Conservation (phyloP, 805 yeast genomes). For the Candida lessepsii region DNA sequence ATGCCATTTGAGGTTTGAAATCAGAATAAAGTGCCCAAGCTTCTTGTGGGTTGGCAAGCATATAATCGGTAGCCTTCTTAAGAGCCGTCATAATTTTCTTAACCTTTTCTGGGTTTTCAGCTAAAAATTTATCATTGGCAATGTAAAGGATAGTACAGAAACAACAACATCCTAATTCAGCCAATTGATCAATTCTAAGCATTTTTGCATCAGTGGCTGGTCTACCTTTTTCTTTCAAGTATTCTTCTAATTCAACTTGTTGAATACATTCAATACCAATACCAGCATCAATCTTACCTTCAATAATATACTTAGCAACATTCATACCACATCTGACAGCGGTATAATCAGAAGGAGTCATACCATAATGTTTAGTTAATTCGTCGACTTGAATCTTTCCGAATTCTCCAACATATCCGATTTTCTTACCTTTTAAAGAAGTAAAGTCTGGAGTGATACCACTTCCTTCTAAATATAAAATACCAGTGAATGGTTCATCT, state of each 20-base stretch:
- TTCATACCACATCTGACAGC: constrained; percentile 62
- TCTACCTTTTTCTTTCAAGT: constrained; percentile 42
- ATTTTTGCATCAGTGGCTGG: constrained; percentile 48
- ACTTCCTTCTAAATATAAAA: constrained; percentile 48
- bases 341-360: constrained; percentile 55
- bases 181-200: constrained; percentile 55
- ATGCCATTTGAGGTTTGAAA: constrained; percentile 48
- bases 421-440: constrained; percentile 51
- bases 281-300: constrained; percentile 57
- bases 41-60: constrained; percentile 41
- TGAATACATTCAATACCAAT: constrained; percentile 60
- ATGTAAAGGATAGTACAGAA: constrained; percentile 57
- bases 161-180: constrained; percentile 58
- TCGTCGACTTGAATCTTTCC: constrained; percentile 60
- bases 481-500: constrained; percentile 59
- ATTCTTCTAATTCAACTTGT: constrained; percentile 56
- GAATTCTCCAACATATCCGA: constrained; percentile 60
- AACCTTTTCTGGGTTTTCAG: constrained; percentile 46
- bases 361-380: constrained; percentile 53
- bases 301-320: constrained; percentile 54
- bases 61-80: constrained; percentile 51
- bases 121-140: constrained; percentile 49
- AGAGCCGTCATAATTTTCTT: constrained; percentile 45
- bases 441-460: constrained; percentile 53
- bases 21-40: constrained; percentile 48